Percentiles rank a stretch among this genome's conserved stretches.
These are phyloP conservation scores for Rhodotorula toruloides DNA, from an alignment of 768 basidiomycete genomes.

Conservation along the genomic window DNA sequence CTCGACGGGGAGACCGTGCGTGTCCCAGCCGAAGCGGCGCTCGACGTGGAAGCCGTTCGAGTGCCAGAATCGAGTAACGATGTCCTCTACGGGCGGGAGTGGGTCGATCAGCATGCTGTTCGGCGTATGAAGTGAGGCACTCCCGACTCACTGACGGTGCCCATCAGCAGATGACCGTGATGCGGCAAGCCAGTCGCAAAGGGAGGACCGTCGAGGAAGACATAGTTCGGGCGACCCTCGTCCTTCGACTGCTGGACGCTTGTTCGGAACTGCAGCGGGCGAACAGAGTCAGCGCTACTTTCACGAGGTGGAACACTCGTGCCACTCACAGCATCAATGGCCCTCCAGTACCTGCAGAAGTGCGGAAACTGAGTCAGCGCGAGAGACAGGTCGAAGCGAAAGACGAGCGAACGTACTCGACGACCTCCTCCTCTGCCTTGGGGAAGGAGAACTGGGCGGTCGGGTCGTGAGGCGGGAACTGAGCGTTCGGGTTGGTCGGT, in stretches of 20 bases:
- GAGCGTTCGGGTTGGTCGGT: conserved; percentile 29
- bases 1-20: conserved; percentile 96
- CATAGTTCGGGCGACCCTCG: conserved; percentile 80
- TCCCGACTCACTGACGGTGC: conserved; percentile 69
- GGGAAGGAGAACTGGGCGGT: conserved; percentile 64
- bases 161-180: conserved; percentile 60
- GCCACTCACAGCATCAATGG: conserved; percentile 69
- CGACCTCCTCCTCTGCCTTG: conserved; percentile 61
- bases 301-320: background rate
- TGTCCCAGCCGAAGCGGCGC: conserved; percentile 97
- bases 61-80: conserved; percentile 92
- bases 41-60: conserved; percentile 87
- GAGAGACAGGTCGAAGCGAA: background rate
- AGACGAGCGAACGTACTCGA: background rate
- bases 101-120: background rate
- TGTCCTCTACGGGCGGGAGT: conserved; percentile 61
- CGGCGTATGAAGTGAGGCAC: background rate
- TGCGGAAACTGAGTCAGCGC: conserved; percentile 45
- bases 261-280: conserved; percentile 61
- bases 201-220: conserved; percentile 49
- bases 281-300: background rate
- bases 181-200: conserved; percentile 96
- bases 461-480: conserved; percentile 36
- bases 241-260: conserved; percentile 88
- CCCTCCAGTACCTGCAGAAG: conserved; percentile 70